Conservation (phyloP, 306 rosid genomes). For the Pachyrhizus erosus region DNA sequence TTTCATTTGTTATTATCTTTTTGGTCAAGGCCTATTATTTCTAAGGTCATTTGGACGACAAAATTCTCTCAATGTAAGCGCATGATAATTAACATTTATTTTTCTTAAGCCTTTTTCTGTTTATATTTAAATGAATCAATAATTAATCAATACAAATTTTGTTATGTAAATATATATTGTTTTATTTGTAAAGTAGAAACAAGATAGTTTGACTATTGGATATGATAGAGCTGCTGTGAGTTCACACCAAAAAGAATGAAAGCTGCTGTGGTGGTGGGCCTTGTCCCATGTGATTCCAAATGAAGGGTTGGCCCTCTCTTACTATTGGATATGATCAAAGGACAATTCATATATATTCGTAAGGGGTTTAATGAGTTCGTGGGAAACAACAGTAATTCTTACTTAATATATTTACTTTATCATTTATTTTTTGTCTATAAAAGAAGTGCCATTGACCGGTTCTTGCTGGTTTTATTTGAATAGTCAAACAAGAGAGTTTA, state of each 20-base stretch:
- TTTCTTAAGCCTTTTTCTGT: background rate
- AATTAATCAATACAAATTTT: background rate
- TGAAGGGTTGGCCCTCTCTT: background rate
- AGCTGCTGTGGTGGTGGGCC: background rate
- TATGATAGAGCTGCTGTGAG: background rate
- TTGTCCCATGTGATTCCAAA: background rate
- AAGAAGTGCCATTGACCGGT: too few species aligned
- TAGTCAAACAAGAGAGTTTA: too few species aligned
- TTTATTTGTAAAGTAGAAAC: background rate
- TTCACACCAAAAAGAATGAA: too few species aligned
- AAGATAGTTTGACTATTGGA: background rate
- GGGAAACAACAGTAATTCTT: too few species aligned
- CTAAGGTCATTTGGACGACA: too few species aligned
- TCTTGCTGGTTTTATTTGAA: too few species aligned
- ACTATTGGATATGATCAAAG: background rate
- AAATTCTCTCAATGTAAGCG: too few species aligned
- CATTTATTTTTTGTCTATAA: too few species aligned
- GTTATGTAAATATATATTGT: background rate
- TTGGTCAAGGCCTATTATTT: too few species aligned
- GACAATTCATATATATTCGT: too few species aligned
- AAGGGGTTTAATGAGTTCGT: too few species aligned
- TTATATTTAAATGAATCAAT: background rate
- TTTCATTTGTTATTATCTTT: background rate
- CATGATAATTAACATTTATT: background rate
- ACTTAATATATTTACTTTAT: too few species aligned